Evolutionary conservation across 192 early-diverging fungal species (phyloP).

Genomic region (Coemansia sp.): DNA sequence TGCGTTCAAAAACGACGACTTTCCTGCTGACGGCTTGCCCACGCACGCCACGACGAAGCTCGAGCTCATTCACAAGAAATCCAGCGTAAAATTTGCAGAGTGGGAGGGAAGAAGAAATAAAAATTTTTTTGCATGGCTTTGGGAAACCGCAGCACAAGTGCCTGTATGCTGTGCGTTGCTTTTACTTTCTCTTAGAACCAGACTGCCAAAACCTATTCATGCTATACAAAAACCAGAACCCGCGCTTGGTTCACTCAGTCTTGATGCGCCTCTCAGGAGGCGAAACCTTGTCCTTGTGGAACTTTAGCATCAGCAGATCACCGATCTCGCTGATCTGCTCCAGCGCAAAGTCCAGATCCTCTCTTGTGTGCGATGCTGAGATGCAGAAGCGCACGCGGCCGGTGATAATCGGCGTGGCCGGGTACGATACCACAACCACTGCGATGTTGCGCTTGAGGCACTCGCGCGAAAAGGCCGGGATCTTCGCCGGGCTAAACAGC

Average conservation of each 20-base stretch:
- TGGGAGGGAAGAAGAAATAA: constrained; percentile 5
- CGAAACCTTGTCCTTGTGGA: constrained; percentile 25
- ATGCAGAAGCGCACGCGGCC: constrained; percentile 93
- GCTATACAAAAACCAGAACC: not conserved
- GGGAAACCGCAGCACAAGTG: too few relatives aligned
- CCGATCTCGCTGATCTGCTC: constrained; percentile 72
- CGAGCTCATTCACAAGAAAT: constrained; percentile 32
- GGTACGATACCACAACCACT: constrained; percentile 95
- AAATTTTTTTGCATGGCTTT: not conserved
- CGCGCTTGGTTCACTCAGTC: constrained; percentile 4
- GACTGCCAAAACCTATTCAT: not conserved
- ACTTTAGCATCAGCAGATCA: constrained; percentile 67
- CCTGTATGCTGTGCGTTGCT: too few relatives aligned
- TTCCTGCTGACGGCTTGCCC: constrained; percentile 78
- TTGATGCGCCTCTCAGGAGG: not conserved
- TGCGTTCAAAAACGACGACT: constrained; percentile 78
- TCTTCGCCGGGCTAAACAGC: constrained; percentile 93
- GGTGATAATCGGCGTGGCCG: constrained; percentile 96
- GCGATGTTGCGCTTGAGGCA: constrained; percentile 85
- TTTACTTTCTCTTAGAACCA: not conserved
- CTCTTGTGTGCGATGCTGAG: constrained; percentile 88
- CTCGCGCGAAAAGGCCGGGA: constrained; percentile 94
- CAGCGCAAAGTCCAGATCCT: constrained; percentile 80
- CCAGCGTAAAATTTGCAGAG: not conserved
- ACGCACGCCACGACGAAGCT: constrained; percentile 65